Conservation (phyloP, 495 filamentous ascomycete species). For the Apiosordaria backusii region DNA sequence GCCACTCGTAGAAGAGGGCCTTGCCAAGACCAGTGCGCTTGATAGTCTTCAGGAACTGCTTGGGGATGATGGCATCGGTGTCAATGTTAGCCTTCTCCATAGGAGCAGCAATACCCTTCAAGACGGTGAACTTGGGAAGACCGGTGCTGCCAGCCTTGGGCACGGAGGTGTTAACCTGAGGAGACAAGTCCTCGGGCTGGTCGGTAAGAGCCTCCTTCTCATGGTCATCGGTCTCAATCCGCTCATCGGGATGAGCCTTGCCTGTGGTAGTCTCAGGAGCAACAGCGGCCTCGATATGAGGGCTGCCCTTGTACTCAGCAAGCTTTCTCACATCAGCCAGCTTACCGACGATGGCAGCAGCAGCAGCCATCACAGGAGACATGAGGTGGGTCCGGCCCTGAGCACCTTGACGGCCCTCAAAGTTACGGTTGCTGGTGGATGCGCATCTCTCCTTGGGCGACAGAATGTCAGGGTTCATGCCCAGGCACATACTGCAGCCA, state of each 20-base stretch:
- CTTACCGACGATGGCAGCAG: slow-evolving; percentile 83
- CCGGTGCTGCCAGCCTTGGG: slow-evolving; percentile 54
- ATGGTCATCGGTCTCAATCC: slow-evolving; percentile 66
- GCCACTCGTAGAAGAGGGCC: slow-evolving; percentile 81
- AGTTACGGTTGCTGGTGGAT: slow-evolving; percentile 94
- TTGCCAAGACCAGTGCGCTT: slow-evolving; percentile 91
- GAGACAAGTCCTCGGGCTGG: slow-evolving; percentile 65
- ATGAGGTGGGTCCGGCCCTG: slow-evolving; percentile 92
- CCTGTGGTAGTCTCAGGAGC: slow-evolving; percentile 24
- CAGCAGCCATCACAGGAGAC: slow-evolving; percentile 95
- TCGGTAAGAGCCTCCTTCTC: slow-evolving; percentile 73
- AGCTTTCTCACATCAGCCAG: slow-evolving; percentile 87
- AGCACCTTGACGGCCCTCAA: slow-evolving; percentile 94
- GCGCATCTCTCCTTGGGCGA: slow-evolving; percentile 90
- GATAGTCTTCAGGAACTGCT: slow-evolving; percentile 99
- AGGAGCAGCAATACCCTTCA: slow-evolving; percentile 86
- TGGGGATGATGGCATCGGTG: slow-evolving; percentile 98
- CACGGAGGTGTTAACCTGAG: slow-evolving; percentile 56
- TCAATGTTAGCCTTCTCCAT: slow-evolving; percentile 88
- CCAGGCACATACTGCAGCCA: slow-evolving; percentile 96
- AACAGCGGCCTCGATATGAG: slow-evolving; percentile 35
- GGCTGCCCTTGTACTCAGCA: slow-evolving; percentile 55
- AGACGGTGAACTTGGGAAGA: slow-evolving; percentile 73
- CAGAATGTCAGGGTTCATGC: slow-evolving; percentile 99
- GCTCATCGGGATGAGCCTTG: slow-evolving; percentile 66